A percentile compares a stretch with the other conserved stretches of the same genome.
These are phyloP conservation scores for Cyclostephanos tholiformis DNA, from an alignment of 108 stramenopile genomes.

Conservation along the genomic window DNA sequence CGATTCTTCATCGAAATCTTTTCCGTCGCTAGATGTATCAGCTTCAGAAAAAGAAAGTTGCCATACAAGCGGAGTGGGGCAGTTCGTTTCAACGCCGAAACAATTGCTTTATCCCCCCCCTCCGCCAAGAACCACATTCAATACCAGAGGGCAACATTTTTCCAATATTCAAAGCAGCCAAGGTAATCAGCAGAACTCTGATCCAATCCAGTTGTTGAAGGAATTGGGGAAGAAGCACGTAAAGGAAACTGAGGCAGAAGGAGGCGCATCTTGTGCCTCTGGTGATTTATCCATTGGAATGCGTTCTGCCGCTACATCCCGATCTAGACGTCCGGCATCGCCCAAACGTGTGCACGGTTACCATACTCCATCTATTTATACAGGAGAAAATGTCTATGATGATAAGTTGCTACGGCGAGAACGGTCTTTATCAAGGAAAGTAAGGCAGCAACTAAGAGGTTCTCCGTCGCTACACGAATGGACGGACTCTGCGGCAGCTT, in stretches of 20 bases:
- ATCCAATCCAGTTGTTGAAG: conserved; percentile 18
- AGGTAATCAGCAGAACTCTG: neutral
- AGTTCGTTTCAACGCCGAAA: neutral
- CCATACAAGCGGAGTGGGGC: neutral
- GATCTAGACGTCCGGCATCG: conserved; percentile 18
- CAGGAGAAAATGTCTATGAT: neutral
- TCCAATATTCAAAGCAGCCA: neutral
- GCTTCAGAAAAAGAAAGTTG: conserved; percentile 11
- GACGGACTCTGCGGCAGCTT: neutral
- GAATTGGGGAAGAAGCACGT: conserved; percentile 32
- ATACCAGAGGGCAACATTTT: conserved; percentile 1
- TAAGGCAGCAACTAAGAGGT: conserved; percentile 5
- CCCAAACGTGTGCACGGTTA: conserved; percentile 11
- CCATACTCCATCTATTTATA: neutral
- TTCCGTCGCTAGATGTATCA: conserved; percentile 30
- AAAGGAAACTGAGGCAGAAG: conserved; percentile 5
- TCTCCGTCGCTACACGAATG: neutral
- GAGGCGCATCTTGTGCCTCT: neutral
- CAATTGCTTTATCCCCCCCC: conserved; percentile 16
- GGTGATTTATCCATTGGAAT: neutral
- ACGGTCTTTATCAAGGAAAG: conserved; percentile 36
- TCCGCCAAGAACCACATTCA: conserved; percentile 14
- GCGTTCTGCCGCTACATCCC: neutral
- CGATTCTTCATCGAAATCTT: conserved; percentile 14
- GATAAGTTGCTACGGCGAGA: neutral